Evolutionary conservation across 2,329 filamentous ascomycete genomes (phyloP).

Genomic region (Epichloe brachyelytri): DNA sequence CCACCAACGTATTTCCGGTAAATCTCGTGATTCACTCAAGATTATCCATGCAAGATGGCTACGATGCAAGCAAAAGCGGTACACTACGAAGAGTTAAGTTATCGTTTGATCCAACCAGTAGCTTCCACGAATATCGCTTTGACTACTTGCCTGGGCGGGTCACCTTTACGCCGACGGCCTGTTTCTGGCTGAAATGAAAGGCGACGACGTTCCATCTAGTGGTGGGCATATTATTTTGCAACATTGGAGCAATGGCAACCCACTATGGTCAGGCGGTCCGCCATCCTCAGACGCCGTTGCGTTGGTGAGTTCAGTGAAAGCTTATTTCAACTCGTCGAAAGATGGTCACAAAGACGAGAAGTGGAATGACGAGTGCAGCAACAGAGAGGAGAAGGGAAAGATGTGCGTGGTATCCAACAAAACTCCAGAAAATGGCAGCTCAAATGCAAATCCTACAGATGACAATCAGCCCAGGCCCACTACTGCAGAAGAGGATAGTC

Average conservation of each 20-base stretch:
- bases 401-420: constrained; percentile 14
- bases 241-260: constrained; percentile 69
- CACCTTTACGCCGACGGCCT: constrained; percentile 52
- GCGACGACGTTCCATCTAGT: constrained; percentile 42
- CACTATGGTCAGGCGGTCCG: constrained; percentile 58
- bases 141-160: constrained; percentile 55
- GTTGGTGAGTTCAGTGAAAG: constrained; percentile 57
- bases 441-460: constrained; percentile 11
- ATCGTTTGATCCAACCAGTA: constrained; percentile 50
- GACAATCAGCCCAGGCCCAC: neutral
- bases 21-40: constrained; percentile 66
- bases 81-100: constrained; percentile 46
- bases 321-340: constrained; percentile 62
- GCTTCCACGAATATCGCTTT: constrained; percentile 68
- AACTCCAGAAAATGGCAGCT: constrained; percentile 11
- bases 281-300: constrained; percentile 49
- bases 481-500: neutral
- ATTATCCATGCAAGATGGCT: constrained; percentile 43
- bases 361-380: constrained; percentile 4
- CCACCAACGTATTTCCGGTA: constrained; percentile 41
- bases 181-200: constrained; percentile 42
- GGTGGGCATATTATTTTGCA: constrained; percentile 57
- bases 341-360: constrained; percentile 10
- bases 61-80: constrained; percentile 46
- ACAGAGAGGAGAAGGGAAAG: constrained; percentile 2